Percentiles rank a stretch among this genome's conserved stretches.
Evolutionary conservation across 139 green algal genomes (phyloP).

Genomic region (Chlorella sp.): DNA sequence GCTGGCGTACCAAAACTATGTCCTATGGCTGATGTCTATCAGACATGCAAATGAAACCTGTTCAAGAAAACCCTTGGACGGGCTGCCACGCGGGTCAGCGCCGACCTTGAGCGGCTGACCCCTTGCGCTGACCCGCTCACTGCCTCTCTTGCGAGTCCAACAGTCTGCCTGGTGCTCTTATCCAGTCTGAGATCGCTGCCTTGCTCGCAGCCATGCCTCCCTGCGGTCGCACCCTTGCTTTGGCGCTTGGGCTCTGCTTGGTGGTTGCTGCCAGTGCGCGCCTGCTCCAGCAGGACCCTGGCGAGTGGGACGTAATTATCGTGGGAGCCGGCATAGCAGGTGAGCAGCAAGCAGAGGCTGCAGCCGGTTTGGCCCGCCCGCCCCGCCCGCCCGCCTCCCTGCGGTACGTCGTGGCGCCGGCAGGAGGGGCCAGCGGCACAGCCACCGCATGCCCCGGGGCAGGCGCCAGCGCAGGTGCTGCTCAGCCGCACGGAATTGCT

Average conservation of each 20-base stretch:
- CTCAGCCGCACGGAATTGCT: too few relatives aligned
- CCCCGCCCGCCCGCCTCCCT: background rate
- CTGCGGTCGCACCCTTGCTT: background rate
- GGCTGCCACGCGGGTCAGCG: too few relatives aligned
- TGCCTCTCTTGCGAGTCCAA: too few relatives aligned
- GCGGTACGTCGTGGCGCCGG: background rate
- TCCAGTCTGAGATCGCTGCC: background rate
- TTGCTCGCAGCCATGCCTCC: background rate
- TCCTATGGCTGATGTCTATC: too few relatives aligned
- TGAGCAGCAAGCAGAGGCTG: background rate
- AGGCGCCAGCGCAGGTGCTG: too few relatives aligned
- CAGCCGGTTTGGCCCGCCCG: background rate
- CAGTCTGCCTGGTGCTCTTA: background rate
- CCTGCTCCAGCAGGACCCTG: background rate
- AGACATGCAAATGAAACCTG: too few relatives aligned
- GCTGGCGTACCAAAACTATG: too few relatives aligned
- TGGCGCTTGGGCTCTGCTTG: background rate
- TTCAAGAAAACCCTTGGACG: too few relatives aligned
- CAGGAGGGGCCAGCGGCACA: background rate
- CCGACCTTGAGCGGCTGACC: too few relatives aligned
- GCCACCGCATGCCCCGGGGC: too few relatives aligned
- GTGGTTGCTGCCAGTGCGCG: background rate
- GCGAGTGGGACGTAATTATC: constrained; percentile 55
- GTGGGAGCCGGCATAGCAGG: constrained; percentile 74
- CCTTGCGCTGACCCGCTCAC: too few relatives aligned